phyloP scores from a whole-genome alignment of 108 stramenopile species.

The Skeletonema marinoi region DNA sequence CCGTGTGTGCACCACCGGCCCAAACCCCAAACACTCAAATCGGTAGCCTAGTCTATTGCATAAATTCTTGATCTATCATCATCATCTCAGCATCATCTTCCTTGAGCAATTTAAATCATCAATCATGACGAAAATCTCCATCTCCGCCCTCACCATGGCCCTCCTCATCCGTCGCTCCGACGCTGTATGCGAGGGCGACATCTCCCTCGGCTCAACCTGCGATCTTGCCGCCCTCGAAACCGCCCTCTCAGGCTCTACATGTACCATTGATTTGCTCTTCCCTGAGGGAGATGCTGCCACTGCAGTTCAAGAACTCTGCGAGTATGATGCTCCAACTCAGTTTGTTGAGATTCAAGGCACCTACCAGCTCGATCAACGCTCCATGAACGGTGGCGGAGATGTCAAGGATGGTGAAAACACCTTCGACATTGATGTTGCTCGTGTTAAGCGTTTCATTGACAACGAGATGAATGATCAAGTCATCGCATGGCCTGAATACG shows the following conservation, averaged over 20 bases:
- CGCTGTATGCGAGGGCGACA: not conserved
- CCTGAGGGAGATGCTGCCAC: not conserved
- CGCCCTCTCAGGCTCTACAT: not conserved
- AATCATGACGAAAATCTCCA: not conserved
- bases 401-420: slow-evolving; percentile 7
- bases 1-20: no score
- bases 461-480: not conserved
- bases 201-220: not conserved
- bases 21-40: no score
- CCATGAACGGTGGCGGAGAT: slow-evolving; percentile 13
- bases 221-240: not conserved
- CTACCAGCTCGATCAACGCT: not conserved
- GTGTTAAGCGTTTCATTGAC: slow-evolving; percentile 17
- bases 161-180: not conserved
- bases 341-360: not conserved
- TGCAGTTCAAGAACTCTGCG: not conserved
- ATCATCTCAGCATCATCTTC: not conserved
- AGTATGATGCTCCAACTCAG: not conserved
- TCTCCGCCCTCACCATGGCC: not conserved
- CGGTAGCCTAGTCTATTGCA: not conserved
- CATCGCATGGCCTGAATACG: slow-evolving; percentile 38
- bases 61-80: not conserved
- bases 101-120: not conserved
- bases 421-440: slow-evolving; percentile 11
- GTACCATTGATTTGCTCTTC: not conserved